Evolutionary conservation across 2,329 filamentous ascomycete genomes (phyloP).

Genomic region (Venturia pyrina): DNA sequence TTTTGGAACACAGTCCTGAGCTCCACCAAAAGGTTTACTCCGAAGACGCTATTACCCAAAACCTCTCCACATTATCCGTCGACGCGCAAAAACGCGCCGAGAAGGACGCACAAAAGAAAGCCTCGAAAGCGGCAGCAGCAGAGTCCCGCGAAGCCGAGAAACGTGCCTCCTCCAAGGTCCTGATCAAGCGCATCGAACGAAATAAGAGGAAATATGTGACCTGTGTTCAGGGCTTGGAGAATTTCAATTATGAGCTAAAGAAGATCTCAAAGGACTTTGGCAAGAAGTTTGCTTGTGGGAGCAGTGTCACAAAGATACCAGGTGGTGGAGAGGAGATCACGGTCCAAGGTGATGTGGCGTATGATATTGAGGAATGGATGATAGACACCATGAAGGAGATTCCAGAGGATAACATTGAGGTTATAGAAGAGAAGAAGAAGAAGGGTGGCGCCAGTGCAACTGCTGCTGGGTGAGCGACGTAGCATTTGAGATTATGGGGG

Average conservation of each 20-base stretch:
- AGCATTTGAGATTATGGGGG: background rate
- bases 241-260: slow-evolving; percentile 85
- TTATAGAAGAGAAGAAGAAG: slow-evolving; percentile 94
- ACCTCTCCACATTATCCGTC: slow-evolving; percentile 75
- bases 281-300: slow-evolving; percentile 96
- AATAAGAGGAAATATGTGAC: slow-evolving; percentile 98
- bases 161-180: slow-evolving; percentile 71
- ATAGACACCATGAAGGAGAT: slow-evolving; percentile 81
- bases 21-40: slow-evolving; percentile 80
- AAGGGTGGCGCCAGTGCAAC: slow-evolving; percentile 38
- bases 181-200: slow-evolving; percentile 93
- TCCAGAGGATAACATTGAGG: slow-evolving; percentile 89
- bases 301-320: slow-evolving; percentile 79
- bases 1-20: slow-evolving; percentile 61
- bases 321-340: slow-evolving; percentile 91
- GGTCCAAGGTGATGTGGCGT: slow-evolving; percentile 91
- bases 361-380: slow-evolving; percentile 87
- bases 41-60: slow-evolving; percentile 64
- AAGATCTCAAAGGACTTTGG: slow-evolving; percentile 94
- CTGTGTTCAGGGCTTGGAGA: slow-evolving; percentile 79
- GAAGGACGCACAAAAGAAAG: slow-evolving; percentile 95
- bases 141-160: slow-evolving; percentile 76
- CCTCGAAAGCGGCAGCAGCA: slow-evolving; percentile 80
- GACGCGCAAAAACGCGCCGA: slow-evolving; percentile 90
- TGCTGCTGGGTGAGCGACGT: background rate